Conservation (phyloP, 176 grass and related monocot genomes). For the Juncus inflexus region DNA sequence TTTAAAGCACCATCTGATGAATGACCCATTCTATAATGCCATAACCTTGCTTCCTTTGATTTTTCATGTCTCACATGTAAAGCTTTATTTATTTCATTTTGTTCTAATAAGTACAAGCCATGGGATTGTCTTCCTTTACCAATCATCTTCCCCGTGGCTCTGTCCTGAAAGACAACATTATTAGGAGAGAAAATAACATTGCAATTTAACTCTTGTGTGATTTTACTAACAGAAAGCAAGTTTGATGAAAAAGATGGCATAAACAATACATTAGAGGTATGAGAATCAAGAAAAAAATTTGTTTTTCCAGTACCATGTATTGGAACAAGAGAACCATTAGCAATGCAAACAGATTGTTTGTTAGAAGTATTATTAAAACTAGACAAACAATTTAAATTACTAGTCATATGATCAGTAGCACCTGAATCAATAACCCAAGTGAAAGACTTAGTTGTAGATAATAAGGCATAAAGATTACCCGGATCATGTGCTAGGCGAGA, state of each 20-base stretch:
- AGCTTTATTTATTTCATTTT: not conserved
- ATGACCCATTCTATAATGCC: not conserved
- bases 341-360: not conserved
- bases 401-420: slow-evolving; percentile 13
- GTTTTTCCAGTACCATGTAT: not conserved
- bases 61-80: not conserved
- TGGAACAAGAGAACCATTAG: not conserved
- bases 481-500: not conserved
- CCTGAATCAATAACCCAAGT: slow-evolving; percentile 15
- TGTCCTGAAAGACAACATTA: not conserved
- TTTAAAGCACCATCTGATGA: not conserved
- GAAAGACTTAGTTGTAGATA: not conserved
- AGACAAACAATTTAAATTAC: not conserved
- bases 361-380: not conserved
- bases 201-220: not conserved
- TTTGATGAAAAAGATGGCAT: slow-evolving; percentile 14
- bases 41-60: not conserved
- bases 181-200: slow-evolving; percentile 5
- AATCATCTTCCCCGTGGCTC: slow-evolving; percentile 11
- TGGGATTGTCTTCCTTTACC: not conserved
- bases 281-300: not conserved
- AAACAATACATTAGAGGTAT: not conserved
- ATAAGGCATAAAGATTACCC: not conserved
- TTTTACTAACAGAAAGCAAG: not conserved
- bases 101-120: slow-evolving; percentile 2